Base-by-base conservation (phyloP, 169 alveolate genomes). In the Plasmodium malariae region DNA sequence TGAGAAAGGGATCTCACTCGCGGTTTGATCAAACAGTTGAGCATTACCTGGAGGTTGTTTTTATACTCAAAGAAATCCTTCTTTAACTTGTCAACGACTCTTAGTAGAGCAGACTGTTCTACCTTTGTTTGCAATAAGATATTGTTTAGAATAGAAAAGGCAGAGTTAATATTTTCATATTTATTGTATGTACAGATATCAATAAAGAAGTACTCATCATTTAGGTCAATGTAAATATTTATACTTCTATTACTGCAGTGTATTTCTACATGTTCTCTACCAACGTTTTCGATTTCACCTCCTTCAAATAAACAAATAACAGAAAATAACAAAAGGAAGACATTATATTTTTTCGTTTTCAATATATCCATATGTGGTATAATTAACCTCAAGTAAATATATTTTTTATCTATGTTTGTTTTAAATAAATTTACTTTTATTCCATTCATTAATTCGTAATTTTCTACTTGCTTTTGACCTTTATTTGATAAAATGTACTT, bases 261-360 rank as follows among this genome's bases (percentile, higher is more conserved):
- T 83, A 93, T 73, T 91, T 95, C 97, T 28, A 95, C 96, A 89
- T 94, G 94, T 74, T 88, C 90, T n/a, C 97, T 76, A 72, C 95
- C 74, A 55, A 91, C 88, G 54, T 87, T 74, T 30, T 95, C 97
- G 69, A 95, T 83, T 43, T 96, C 96, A 9, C 97, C 97, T 3
- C 97, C 96, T 59, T 95, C 97, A 95, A 95, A 94, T 94, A 95
- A 70, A 19, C 94, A 89, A 24, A 83, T 83, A 26, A 83, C 43
- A 65, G 91, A 83, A 59, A 83, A 83, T 54, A 83, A 67, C 67
- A 83, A 67, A 21, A 59, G 30, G 21, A 67, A 68, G 7, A 36
- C 71, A 57, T 68, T 83, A 26, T 83, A 26, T 21, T 65, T 65
- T 49, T 83, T 83, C 48, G 49, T 67, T 67, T 68, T 45, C 28